Conservation (phyloP, 257 asterid species). For the Salvia miltiorrhiza region DNA sequence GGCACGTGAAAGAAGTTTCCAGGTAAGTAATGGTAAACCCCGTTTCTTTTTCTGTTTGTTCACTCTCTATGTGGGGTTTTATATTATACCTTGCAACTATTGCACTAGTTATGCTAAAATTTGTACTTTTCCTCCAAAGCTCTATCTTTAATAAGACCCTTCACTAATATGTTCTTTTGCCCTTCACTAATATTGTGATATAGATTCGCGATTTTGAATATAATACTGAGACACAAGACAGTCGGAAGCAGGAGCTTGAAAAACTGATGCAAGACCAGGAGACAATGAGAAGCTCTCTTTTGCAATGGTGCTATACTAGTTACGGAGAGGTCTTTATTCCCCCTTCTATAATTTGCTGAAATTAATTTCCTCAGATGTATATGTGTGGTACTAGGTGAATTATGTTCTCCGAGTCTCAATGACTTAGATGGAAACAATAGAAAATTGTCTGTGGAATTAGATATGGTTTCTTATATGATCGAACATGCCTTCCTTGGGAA, state of each 20-base stretch:
- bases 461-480: background rate
- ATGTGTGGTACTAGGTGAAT: background rate
- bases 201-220: slow-evolving; percentile 81
- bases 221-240: slow-evolving; percentile 64
- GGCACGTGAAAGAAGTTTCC: slow-evolving; percentile 78
- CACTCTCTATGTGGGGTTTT: background rate
- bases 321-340: slow-evolving; percentile 68
- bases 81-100: slow-evolving; percentile 1
- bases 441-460: background rate
- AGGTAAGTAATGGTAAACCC: slow-evolving; percentile 41
- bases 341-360: slow-evolving; percentile 22
- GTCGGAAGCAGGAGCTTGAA: slow-evolving; percentile 68
- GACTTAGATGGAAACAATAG: background rate
- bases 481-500: background rate
- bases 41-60: slow-evolving; percentile 2
- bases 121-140: background rate
- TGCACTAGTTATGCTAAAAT: background rate
- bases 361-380: background rate
- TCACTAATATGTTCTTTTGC: slow-evolving; percentile 19
- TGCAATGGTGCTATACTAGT: slow-evolving; percentile 85
- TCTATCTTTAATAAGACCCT: background rate
- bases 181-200: slow-evolving; percentile 18
- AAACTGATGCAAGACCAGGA: slow-evolving; percentile 76
- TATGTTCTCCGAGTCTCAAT: slow-evolving; percentile 2
- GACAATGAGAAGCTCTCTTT: slow-evolving; percentile 62